These are phyloP conservation scores for Tylopilus vinaceipallidus DNA, from an alignment of 768 basidiomycete genomes.

Conservation along the genomic window DNA sequence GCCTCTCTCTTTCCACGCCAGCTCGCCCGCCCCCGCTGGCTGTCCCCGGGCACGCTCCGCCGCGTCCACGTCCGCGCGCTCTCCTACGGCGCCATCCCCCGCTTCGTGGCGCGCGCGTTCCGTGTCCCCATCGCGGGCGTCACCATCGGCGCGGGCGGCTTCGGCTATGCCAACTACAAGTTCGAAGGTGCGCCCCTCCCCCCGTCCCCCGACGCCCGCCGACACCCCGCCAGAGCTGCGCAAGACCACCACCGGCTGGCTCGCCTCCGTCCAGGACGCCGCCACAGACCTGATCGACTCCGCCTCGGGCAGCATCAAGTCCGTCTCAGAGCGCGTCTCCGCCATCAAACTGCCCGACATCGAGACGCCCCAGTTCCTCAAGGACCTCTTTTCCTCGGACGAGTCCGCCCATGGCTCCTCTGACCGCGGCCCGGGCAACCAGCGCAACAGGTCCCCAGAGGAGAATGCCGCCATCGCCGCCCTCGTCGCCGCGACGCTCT, in stretches of 20 bases:
- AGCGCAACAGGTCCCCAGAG: constrained; percentile 43
- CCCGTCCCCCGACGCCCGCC: too few relatives aligned
- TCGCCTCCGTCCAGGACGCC: constrained; percentile 61
- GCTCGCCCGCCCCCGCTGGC: too few relatives aligned
- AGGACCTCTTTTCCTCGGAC: constrained; percentile 49
- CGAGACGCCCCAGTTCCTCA: constrained; percentile 66
- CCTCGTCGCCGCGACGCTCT: constrained; percentile 74
- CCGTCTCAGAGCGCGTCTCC: constrained; percentile 57
- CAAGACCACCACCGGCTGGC: constrained; percentile 66
- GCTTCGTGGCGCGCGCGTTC: constrained; percentile 84
- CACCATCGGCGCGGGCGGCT: constrained; percentile 85
- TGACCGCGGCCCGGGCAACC: constrained; percentile 29
- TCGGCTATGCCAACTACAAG: constrained; percentile 96
- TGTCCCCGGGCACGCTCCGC: constrained; percentile 37
- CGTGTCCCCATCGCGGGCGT: constrained; percentile 85
- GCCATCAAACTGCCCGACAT: constrained; percentile 57
- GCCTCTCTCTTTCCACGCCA: too few relatives aligned
- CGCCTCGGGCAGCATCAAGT: constrained; percentile 66
- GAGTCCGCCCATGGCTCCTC: constrained; percentile 24
- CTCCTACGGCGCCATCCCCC: constrained; percentile 87
- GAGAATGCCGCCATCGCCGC: constrained; percentile 69
- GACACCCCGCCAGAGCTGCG: constrained; percentile 57
- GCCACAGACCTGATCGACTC: constrained; percentile 61
- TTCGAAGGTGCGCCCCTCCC: constrained; percentile 83
- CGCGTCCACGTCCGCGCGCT: constrained; percentile 71